Evolutionary conservation across 106 monocot genomes (phyloP), one percentile per base, ranked within the genome.

Genomic region (Xerophyta viscosa): DNA sequence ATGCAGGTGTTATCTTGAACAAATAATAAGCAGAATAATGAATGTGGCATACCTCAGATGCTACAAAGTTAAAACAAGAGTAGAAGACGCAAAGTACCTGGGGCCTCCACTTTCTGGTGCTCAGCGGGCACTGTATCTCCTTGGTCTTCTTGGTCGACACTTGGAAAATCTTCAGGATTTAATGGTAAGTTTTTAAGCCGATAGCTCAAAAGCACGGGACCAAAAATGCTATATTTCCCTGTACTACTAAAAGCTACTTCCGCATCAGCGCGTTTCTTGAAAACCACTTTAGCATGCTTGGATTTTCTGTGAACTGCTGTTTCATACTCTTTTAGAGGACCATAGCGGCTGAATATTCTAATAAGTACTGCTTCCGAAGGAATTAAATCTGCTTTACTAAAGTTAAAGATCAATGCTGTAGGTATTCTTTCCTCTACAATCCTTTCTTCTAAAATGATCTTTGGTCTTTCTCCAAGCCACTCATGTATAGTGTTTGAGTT

Each of bases 241-340:
- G 80, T 68, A 67, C 72, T 72, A 45, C 84, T 81, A 49, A 88
- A 96, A 63, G 94, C 88, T 24, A 56, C 64, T 57, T 96, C 88
- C 44, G 94, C 94, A 88, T 96, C 88, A 70, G 67, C 61, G 30
- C 66, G 76, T 30, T 66, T 84, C 41, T 71, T 81, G 58, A 96
- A 96, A 14, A 96, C 67, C 23, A 88, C 72, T 62, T 64, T 75
- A 36, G 65, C 84, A 42, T 57, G 68, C 3, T 54, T 85, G 2
- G 53, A 56, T 21, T 65, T 57, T 37, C 24, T 57, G 27, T 66
- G 46, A 55, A 85, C 67, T 65, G 88, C 88, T 26, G 74, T 91
- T 49, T 76, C 76, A 31, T 64, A 50, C 65, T 88, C 84, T 65
- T 71, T 88, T 3, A 96, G 58, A 37, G 88, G 81, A 15, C 94